Base-by-base conservation (phyloP, 371 early-diverging fungal species). In the Apophysomyces variabilis region DNA sequence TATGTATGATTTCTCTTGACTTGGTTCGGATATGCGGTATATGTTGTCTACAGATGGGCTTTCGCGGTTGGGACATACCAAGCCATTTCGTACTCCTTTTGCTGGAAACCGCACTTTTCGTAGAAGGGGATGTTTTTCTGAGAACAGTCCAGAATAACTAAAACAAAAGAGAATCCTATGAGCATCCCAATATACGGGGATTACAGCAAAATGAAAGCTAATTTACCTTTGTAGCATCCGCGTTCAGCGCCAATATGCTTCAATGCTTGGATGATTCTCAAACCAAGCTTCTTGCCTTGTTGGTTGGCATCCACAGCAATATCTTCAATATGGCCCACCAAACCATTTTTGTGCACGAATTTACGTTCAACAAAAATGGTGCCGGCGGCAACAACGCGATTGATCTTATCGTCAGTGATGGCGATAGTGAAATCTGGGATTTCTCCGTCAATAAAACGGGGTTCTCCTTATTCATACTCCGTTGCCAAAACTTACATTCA, bases 281-380 rank as follows among this genome's bases (percentile, higher is more conserved):
- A 71, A 46, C 90, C 90, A 79, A 93, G 83, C 70, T 97, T 95
- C 78, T 93, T 88, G 56, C 99, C 98, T 66, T 97, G 96, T 76
- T 95, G 92, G n/a, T 92, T 90, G 65, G 87, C 85, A 65, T 92
- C 89, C 13, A 97, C 96, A 41, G 97, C 99, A 77, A 99, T 96
- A 72, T 98, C 99, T 75, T 93, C 91, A 63, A 94, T 93, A 58
- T 93, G 93, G 3, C 91, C 97, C 36, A 88, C 89, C 57, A 90
- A 76, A 12, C 96, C 98, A 68, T 91, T 92, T 65, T 85, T 79
- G 63, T 94, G 91, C 36, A 98, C 87, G 71, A 99, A 97, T 85
- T 99, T 99, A 66, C 93, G 91, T 77, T 99, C 99, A 37, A 96
- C 89, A 38, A 99, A 74, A 59, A 99, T 79, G 13, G 98, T 96